Evolutionary conservation across 108 stramenopile species (phyloP).

Genomic region (Cyclotella choctawhatcheeana): DNA sequence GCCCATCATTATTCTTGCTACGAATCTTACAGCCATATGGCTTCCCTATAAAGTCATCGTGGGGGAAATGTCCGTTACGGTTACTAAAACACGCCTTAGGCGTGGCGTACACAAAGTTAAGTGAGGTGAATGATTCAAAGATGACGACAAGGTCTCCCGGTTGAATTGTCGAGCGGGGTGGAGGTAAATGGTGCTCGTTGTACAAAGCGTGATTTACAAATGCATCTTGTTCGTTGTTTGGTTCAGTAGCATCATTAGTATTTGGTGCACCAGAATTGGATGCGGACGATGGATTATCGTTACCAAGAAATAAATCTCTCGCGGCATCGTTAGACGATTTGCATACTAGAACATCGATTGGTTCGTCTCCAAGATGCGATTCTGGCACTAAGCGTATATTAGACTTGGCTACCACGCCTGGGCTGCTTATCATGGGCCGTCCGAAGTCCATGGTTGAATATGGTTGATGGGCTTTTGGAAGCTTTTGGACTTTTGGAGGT

Average conservation of each 20-base stretch:
- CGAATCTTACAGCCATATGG: slow-evolving; percentile 88
- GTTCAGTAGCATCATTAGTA: too few species aligned
- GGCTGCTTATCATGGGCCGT: slow-evolving; percentile 34
- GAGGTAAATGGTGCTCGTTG: slow-evolving; percentile 59
- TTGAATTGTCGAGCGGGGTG: slow-evolving; percentile 62
- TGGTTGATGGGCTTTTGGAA: neutral
- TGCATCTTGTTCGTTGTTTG: neutral
- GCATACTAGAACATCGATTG: slow-evolving; percentile 36
- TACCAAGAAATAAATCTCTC: slow-evolving; percentile 63
- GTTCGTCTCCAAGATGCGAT: slow-evolving; percentile 37
- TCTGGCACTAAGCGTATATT: slow-evolving; percentile 41
- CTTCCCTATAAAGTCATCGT: slow-evolving; percentile 89
- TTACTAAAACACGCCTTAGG: slow-evolving; percentile 72
- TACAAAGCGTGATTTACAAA: slow-evolving; percentile 63
- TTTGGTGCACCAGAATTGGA: too few species aligned
- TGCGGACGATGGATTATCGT: slow-evolving; percentile 32
- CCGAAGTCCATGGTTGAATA: slow-evolving; percentile 52
- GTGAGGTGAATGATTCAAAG: slow-evolving; percentile 82
- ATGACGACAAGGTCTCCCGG: slow-evolving; percentile 77
- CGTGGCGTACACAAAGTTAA: slow-evolving; percentile 86
- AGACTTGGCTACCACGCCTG: slow-evolving; percentile 48
- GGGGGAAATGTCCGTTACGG: slow-evolving; percentile 89
- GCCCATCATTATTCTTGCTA: slow-evolving; percentile 72
- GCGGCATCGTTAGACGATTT: slow-evolving; percentile 78
- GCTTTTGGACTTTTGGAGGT: too few species aligned